Percentiles rank a stretch among this genome's conserved stretches.
phyloP scores from a whole-genome alignment of 176 grass and related monocot species.

The Oryza rufipogon region DNA sequence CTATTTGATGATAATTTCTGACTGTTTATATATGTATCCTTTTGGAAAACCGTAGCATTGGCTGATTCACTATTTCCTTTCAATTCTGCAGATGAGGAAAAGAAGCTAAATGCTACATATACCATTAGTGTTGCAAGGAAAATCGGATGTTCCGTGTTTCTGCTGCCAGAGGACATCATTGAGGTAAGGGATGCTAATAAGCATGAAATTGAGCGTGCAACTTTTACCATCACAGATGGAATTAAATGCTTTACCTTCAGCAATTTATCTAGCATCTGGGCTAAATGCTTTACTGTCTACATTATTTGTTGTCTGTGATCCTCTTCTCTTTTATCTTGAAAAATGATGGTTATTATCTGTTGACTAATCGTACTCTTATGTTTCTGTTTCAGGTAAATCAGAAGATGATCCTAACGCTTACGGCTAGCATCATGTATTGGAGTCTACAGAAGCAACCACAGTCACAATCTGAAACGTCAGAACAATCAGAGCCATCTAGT shows the following conservation, averaged over 20 bases:
- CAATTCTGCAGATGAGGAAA: slow-evolving; percentile 71
- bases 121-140: slow-evolving; percentile 96
- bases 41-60: neutral
- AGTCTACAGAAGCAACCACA: slow-evolving; percentile 74
- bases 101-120: slow-evolving; percentile 97
- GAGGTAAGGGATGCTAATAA: slow-evolving; percentile 65
- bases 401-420: slow-evolving; percentile 97
- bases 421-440: slow-evolving; percentile 96
- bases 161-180: slow-evolving; percentile 94
- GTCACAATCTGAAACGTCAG: slow-evolving; percentile 48
- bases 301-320: neutral
- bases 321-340: neutral
- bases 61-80: slow-evolving; percentile 18
- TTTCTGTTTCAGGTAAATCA: slow-evolving; percentile 82
- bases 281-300: slow-evolving; percentile 11
- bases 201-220: slow-evolving; percentile 14
- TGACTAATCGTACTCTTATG: slow-evolving; percentile 7
- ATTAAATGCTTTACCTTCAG: neutral
- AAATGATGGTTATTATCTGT: neutral
- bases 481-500: slow-evolving; percentile 61
- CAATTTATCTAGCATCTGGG: neutral
- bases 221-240: neutral
- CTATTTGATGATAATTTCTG: slow-evolving; percentile 23
- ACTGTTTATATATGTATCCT: slow-evolving; percentile 15
- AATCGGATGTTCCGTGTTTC: slow-evolving; percentile 92